These are phyloP conservation scores for Ilyonectria destructans DNA, from an alignment of 2,329 filamentous ascomycete genomes.

Conservation along the genomic window DNA sequence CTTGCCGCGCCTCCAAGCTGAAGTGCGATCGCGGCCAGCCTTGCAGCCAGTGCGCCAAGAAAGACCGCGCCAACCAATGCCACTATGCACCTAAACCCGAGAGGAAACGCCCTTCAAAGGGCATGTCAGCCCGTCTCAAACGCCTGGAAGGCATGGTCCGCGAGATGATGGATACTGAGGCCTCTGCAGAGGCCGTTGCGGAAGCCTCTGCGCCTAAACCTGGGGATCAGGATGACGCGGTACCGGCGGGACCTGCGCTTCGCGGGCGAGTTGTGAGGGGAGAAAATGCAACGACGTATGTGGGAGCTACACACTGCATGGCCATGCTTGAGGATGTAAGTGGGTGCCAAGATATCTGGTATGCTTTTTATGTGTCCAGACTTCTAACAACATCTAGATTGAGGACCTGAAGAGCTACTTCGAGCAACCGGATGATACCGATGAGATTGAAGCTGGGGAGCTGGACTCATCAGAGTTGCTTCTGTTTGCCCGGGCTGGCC, in stretches of 20 bases:
- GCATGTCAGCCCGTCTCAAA: constrained; percentile 69
- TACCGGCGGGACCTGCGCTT: constrained; percentile 42
- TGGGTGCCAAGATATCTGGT: constrained; percentile 13
- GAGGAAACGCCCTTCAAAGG: constrained; percentile 59
- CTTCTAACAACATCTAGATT: constrained; percentile 59
- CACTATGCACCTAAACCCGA: constrained; percentile 65
- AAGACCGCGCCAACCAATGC: constrained; percentile 63
- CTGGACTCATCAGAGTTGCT: constrained; percentile 61
- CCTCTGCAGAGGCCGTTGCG: constrained; percentile 41
- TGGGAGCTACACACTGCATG: constrained; percentile 74
- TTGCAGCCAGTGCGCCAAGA: constrained; percentile 69
- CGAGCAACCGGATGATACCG: constrained; percentile 61
- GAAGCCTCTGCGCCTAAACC: background rate
- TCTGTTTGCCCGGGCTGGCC: constrained; percentile 58
- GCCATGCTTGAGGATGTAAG: constrained; percentile 74
- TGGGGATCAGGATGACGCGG: constrained; percentile 20
- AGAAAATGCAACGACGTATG: constrained; percentile 64
- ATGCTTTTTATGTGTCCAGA: too few species aligned
- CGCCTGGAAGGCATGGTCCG: constrained; percentile 73
- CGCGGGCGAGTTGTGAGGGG: constrained; percentile 63
- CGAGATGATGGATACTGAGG: constrained; percentile 66
- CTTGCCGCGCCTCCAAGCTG: constrained; percentile 69
- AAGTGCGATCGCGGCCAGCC: constrained; percentile 70
- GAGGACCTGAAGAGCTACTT: constrained; percentile 74
- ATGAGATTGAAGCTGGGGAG: constrained; percentile 56